Conservation (phyloP, 306 rosid genomes). For the Citrullus amarus region DNA sequence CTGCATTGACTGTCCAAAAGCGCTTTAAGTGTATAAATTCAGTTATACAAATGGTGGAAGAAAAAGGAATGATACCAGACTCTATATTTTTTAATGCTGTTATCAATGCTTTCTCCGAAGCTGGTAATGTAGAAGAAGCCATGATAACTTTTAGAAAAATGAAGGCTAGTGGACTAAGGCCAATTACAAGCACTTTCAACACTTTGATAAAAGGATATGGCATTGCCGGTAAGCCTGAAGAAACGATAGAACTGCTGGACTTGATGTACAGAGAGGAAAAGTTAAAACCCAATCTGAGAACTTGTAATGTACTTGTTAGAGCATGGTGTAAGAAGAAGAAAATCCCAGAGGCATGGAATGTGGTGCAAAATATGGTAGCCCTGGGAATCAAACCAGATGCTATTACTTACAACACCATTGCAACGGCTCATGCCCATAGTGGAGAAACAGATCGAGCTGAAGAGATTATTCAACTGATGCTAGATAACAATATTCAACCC, state of each 20-base stretch:
- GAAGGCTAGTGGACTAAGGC: slow-evolving; percentile 48
- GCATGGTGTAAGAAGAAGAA: slow-evolving; percentile 39
- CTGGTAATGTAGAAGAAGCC: slow-evolving; percentile 59
- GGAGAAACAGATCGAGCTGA: slow-evolving; percentile 48
- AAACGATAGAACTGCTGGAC: slow-evolving; percentile 40
- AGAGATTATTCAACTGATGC: slow-evolving; percentile 49
- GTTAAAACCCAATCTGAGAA: slow-evolving; percentile 51
- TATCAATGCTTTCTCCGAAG: slow-evolving; percentile 54
- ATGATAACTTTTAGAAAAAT: slow-evolving; percentile 37
- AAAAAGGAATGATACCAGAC: slow-evolving; percentile 48
- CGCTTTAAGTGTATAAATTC: slow-evolving; percentile 35
- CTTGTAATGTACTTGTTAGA: slow-evolving; percentile 52
- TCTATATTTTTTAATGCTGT: slow-evolving; percentile 47
- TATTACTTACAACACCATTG: slow-evolving; percentile 53
- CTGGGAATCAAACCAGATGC: slow-evolving; percentile 50
- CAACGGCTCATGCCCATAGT: slow-evolving; percentile 45
- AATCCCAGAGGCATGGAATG: slow-evolving; percentile 46
- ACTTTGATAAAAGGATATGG: slow-evolving; percentile 65
- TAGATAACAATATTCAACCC: slow-evolving; percentile 35
- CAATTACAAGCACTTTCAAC: slow-evolving; percentile 41
- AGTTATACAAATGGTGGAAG: slow-evolving; percentile 41
- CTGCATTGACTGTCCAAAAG: slow-evolving; percentile 51
- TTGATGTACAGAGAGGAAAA: slow-evolving; percentile 35
- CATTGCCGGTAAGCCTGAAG: slow-evolving; percentile 49
- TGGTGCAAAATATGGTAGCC: slow-evolving; percentile 35